Percentiles rank a stretch among this genome's conserved stretches.
Conservation (phyloP, 2,329 filamentous ascomycete species). For the Zymoseptoria brevis region DNA sequence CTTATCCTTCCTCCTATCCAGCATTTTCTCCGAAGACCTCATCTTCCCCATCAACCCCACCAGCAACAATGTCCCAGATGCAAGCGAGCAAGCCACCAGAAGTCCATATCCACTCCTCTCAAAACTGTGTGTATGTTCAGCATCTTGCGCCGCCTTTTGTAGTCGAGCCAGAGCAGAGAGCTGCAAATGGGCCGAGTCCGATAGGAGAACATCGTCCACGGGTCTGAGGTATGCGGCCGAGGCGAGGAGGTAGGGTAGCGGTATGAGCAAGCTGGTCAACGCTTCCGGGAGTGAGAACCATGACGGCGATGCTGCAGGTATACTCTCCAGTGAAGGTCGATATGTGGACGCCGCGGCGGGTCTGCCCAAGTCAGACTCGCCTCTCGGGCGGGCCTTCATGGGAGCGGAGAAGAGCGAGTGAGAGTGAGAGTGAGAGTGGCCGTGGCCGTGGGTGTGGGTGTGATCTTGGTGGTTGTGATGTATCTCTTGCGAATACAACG, state of each 20-base stretch:
- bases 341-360: conserved; percentile 21
- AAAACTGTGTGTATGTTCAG: background rate
- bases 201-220: conserved; percentile 21
- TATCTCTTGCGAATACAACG: conserved; percentile 25
- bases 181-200: conserved; percentile 24
- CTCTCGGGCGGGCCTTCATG: conserved; percentile 34
- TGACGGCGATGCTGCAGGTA: conserved; percentile 14
- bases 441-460: conserved; percentile 23
- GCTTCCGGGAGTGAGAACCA: conserved; percentile 38
- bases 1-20: conserved; percentile 27
- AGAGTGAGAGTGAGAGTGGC: conserved; percentile 15
- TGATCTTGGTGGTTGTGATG: conserved; percentile 8
- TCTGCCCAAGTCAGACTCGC: conserved; percentile 40
- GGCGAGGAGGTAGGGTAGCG: conserved; percentile 42
- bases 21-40: conserved; percentile 20
- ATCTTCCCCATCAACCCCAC: conserved; percentile 36
- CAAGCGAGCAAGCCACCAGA: conserved; percentile 39
- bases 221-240: conserved; percentile 38
- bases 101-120: conserved; percentile 24
- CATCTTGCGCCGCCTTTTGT: conserved; percentile 3
- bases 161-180: conserved; percentile 19
- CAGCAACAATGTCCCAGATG: conserved; percentile 40
- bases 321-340: conserved; percentile 12
- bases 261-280: conserved; percentile 43
- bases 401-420: conserved; percentile 8